These are phyloP conservation scores for Epichloe amarillans DNA, from an alignment of 2,329 filamentous ascomycete genomes.

Conservation along the genomic window DNA sequence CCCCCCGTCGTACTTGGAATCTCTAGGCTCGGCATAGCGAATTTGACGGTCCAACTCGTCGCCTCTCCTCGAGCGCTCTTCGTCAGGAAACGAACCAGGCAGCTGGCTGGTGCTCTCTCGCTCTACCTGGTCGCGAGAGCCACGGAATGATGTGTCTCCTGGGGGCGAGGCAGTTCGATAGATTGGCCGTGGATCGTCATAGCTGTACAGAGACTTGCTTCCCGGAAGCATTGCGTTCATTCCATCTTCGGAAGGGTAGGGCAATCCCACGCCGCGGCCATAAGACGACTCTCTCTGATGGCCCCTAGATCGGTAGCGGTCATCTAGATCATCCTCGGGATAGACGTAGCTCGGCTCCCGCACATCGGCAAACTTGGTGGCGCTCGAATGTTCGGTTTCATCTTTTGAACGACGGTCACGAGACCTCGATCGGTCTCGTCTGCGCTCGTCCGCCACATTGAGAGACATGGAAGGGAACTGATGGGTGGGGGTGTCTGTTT, in stretches of 20 bases:
- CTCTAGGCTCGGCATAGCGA: slow-evolving; percentile 15
- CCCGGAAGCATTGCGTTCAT: slow-evolving; percentile 25
- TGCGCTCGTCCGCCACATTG: slow-evolving; percentile 30
- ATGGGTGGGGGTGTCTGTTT: background rate
- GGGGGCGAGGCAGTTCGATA: slow-evolving; percentile 23
- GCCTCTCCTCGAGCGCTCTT: slow-evolving; percentile 11
- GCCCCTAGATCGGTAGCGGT: slow-evolving; percentile 18
- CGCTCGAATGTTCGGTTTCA: slow-evolving; percentile 17
- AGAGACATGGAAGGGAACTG: slow-evolving; percentile 32
- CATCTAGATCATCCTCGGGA: slow-evolving; percentile 28
- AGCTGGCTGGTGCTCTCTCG: slow-evolving; percentile 14
- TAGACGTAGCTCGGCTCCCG: slow-evolving; percentile 29
- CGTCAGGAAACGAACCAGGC: slow-evolving; percentile 22
- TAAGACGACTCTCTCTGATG: slow-evolving; percentile 21
- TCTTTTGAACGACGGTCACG: slow-evolving; percentile 21
- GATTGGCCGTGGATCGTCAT: slow-evolving; percentile 22
- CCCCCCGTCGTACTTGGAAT: slow-evolving; percentile 8
- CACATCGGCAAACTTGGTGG: slow-evolving; percentile 23
- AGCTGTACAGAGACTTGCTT: slow-evolving; percentile 24
- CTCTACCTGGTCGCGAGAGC: slow-evolving; percentile 19
- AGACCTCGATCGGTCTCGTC: slow-evolving; percentile 33
- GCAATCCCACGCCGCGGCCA: slow-evolving; percentile 17
- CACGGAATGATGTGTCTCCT: slow-evolving; percentile 22
- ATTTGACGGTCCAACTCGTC: slow-evolving; percentile 10
- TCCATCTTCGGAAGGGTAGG: slow-evolving; percentile 25